Evolutionary conservation across 1,284 basidiomycete genomes (phyloP).

Genomic region (Exobasidium rhododendri): DNA sequence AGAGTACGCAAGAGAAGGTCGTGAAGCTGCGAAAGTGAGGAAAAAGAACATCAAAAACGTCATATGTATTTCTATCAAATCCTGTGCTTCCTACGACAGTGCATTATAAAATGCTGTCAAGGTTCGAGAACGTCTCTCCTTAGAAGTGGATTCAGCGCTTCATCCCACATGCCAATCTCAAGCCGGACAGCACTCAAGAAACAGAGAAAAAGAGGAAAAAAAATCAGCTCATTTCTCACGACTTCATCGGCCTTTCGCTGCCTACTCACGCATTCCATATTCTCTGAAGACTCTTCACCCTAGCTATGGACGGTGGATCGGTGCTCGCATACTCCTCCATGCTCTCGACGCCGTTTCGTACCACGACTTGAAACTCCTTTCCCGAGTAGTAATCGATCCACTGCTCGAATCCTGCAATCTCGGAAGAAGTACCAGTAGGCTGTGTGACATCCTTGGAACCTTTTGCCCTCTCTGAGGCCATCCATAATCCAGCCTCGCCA

Average conservation of each 20-base stretch:
- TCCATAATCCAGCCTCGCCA: conserved; percentile 77
- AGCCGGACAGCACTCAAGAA: conserved; percentile 60
- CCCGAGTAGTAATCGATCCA: conserved; percentile 85
- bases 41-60: background rate
- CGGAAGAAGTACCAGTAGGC: background rate
- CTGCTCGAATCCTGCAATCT: conserved; percentile 28
- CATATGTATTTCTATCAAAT: no score
- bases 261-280: conserved; percentile 66
- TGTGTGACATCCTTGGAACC: background rate
- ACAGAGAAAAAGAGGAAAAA: background rate
- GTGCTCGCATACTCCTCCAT: conserved; percentile 51
- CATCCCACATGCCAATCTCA: conserved; percentile 88
- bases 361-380: conserved; percentile 68
- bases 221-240: no score
- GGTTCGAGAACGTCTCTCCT: conserved; percentile 8
- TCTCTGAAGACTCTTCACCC: conserved; percentile 67
- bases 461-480: conserved; percentile 55
- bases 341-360: conserved; percentile 63
- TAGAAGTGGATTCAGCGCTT: conserved; percentile 60
- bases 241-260: no score
- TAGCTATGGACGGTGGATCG: conserved; percentile 66
- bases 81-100: no score
- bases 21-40: background rate
- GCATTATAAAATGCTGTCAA: background rate
- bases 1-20: background rate